Conservation (phyloP, 2,329 filamentous ascomycete genomes). For the Colletotrichum echinochloae region DNA sequence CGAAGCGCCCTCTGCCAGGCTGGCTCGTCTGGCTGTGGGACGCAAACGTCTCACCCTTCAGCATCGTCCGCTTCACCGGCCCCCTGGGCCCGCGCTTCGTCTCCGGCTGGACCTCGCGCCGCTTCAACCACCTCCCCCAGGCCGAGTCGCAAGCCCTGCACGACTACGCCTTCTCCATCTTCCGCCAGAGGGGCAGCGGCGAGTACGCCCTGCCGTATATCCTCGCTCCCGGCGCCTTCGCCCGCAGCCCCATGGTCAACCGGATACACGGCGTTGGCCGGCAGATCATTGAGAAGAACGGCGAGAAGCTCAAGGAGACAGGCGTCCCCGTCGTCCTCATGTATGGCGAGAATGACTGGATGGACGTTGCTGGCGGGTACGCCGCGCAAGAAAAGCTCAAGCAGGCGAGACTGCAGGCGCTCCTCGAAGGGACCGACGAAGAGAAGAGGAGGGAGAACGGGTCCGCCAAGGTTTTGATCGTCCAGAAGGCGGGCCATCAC, state of each 20-base stretch:
- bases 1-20: conserved; percentile 74
- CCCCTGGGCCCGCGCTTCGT: conserved; percentile 92
- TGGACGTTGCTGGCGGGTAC: conserved; percentile 90
- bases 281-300: conserved; percentile 61
- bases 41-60: conserved; percentile 95
- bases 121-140: conserved; percentile 88
- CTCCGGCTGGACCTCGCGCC: conserved; percentile 92
- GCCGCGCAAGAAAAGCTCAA: conserved; percentile 85
- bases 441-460: conserved; percentile 81
- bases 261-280: conserved; percentile 88
- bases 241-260: conserved; percentile 86
- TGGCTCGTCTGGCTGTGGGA: conserved; percentile 98
- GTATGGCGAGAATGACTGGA: conserved; percentile 99
- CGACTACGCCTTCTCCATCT: conserved; percentile 93
- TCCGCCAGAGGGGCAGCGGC: conserved; percentile 90
- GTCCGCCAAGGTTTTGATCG: conserved; percentile 83
- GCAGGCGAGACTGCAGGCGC: conserved; percentile 69
- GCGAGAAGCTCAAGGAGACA: conserved; percentile 58
- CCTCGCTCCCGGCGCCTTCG: conserved; percentile 92
- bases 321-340: conserved; percentile 90
- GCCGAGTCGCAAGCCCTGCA: conserved; percentile 88
- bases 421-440: conserved; percentile 73
- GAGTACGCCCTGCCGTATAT: conserved; percentile 95
- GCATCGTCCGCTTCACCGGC: conserved; percentile 86
- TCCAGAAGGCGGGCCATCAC: conserved; percentile 71